Evolutionary conservation across 2,329 filamentous ascomycete genomes (phyloP).

Genomic region (Penicillium sp.): DNA sequence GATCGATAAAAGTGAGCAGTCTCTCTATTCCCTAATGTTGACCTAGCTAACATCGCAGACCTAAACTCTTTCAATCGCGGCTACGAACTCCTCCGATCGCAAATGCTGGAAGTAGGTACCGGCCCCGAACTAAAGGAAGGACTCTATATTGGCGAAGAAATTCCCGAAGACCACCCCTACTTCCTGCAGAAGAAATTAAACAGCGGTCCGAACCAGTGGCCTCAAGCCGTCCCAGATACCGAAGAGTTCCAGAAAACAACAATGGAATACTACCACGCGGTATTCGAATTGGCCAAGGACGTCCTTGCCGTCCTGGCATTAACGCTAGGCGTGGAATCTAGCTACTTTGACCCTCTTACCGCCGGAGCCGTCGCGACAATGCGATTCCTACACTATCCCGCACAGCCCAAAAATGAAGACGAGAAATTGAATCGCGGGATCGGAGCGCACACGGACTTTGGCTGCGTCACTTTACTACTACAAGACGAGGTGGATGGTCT

Average conservation of each 20-base stretch:
- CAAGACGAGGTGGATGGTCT: constrained; percentile 44
- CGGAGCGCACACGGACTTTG: constrained; percentile 48
- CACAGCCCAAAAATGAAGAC: constrained; percentile 39
- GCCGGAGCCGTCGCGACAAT: constrained; percentile 42
- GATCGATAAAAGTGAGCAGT: constrained; percentile 31
- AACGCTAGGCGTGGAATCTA: constrained; percentile 39
- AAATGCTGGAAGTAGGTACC: constrained; percentile 45
- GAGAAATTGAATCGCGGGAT: constrained; percentile 40
- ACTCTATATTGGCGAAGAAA: constrained; percentile 46
- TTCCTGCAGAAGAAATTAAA: constrained; percentile 40
- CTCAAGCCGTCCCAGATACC: constrained; percentile 18
- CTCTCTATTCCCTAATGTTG: neutral
- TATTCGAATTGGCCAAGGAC: constrained; percentile 42
- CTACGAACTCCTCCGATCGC: constrained; percentile 45
- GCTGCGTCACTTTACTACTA: constrained; percentile 42
- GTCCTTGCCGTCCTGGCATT: constrained; percentile 44
- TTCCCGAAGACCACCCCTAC: constrained; percentile 40
- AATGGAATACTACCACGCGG: constrained; percentile 43
- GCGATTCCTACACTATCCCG: constrained; percentile 46
- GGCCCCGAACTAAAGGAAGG: constrained; percentile 48
- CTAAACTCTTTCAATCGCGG: constrained; percentile 45
- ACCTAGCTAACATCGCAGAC: constrained; percentile 21
- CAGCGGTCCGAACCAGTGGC: constrained; percentile 46
- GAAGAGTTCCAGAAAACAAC: constrained; percentile 40
- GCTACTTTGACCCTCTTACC: constrained; percentile 40